A percentile compares a stretch with the other conserved stretches of the same genome.
Evolutionary conservation across 2,329 filamentous ascomycete genomes (phyloP).

Genomic region (Chaetomium sp.): DNA sequence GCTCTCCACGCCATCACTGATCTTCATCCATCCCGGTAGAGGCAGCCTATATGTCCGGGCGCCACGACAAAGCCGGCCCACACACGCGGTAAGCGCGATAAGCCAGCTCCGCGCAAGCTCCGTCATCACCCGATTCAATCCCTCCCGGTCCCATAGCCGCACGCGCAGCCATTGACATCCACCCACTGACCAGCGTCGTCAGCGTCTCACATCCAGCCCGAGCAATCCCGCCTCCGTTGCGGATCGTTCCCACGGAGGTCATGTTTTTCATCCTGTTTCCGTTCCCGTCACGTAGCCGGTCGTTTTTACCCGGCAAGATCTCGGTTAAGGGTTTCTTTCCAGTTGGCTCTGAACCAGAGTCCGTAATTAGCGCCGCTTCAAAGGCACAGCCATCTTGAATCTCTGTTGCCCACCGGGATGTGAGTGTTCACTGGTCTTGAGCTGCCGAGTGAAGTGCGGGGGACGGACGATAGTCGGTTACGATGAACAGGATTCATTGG

Average conservation of each 20-base stretch:
- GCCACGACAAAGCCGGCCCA: background rate
- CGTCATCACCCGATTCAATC: background rate
- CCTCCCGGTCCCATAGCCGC: background rate
- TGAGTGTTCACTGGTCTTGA: too few species aligned
- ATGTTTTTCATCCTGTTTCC: background rate
- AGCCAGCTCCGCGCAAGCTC: background rate
- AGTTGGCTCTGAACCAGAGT: background rate
- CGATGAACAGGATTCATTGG: too few species aligned
- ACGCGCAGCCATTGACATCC: background rate
- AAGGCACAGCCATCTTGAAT: too few species aligned
- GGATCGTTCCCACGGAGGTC: background rate
- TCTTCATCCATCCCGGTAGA: background rate
- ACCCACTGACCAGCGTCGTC: background rate
- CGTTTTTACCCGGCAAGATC: background rate
- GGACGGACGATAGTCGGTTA: too few species aligned
- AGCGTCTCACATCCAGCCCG: background rate
- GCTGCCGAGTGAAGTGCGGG: too few species aligned
- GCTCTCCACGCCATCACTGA: background rate
- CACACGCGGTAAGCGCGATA: background rate
- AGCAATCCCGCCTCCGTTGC: background rate
- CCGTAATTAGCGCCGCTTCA: too few species aligned
- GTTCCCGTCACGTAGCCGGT: background rate
- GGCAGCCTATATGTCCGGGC: background rate
- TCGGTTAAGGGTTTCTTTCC: too few species aligned
- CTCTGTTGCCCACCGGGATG: too few species aligned